These are phyloP conservation scores for Dispira simplex DNA, from an alignment of 192 early-diverging fungal species.

Conservation along the genomic window DNA sequence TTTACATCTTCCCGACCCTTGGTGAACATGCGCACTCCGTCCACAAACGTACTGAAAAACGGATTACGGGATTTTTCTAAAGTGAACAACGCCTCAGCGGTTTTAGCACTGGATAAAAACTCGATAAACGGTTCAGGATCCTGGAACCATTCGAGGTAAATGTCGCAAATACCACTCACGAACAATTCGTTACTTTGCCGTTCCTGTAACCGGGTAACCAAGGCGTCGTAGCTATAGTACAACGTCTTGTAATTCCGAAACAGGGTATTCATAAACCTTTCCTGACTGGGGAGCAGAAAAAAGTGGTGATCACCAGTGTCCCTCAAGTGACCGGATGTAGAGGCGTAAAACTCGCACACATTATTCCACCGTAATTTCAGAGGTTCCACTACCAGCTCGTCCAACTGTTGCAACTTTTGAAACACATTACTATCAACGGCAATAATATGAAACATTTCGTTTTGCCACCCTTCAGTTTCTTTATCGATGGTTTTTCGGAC, in stretches of 20 bases:
- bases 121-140: not conserved
- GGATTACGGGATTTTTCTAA: conserved; percentile 1
- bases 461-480: not conserved
- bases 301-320: not conserved
- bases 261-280: not conserved
- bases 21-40: no score
- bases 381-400: not conserved
- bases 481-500: not conserved
- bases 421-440: not conserved
- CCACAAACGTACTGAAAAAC: not conserved
- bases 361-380: not conserved
- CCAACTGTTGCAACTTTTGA: not conserved
- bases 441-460: not conserved
- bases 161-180: not conserved
- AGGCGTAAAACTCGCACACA: not conserved
- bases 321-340: not conserved
- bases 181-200: conserved; percentile 1
- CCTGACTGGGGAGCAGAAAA: not conserved
- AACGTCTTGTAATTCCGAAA: not conserved
- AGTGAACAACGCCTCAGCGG: not conserved
- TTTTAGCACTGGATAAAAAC: not conserved
- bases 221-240: no score
- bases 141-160: conserved; percentile 4
- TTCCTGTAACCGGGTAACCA: not conserved
- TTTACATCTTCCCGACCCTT: not conserved